Base-by-base conservation (phyloP, 257 asterid species). In the Nicotiana obtusifolia region DNA sequence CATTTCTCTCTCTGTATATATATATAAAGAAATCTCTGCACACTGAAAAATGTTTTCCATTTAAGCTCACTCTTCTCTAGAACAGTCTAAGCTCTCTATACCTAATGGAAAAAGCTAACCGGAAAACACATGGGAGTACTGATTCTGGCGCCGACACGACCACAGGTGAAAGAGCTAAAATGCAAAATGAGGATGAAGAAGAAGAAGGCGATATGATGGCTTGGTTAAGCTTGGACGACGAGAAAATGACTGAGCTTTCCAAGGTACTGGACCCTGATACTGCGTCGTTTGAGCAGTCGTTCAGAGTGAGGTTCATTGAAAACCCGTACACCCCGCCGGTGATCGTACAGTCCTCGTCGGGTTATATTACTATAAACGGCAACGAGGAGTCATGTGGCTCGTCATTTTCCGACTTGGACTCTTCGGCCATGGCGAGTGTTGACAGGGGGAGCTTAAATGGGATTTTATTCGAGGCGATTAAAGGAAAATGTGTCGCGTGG, bases 351-450 rank as follows among this genome's bases (percentile, higher is more conserved):
- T 84, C 92, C 0, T 90, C 91, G n/a, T 77, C 95, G 80, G 90
- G 85, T 41, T 91, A 86, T 89, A 88, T 92, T 80, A 92, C 97
- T 11, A 92, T 92, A 66, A 87, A 92, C 83, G 91, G 92, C 1
- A 92, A 92, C 85, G 97, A 92, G 86, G 95, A 88, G 88, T 85
- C 90, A 1, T 92, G 97, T 82, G 97, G 97, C 30, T 91, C 97
- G n/a, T 91, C 97, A n/a, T 92, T 89, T 82, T 89, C 93, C 33
- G 91, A 88, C 82, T 69, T 86, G 80, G 91, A 91, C 16, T 87
- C 95, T 13, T 88, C 97, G 75, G 87, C 91, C 33, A 92, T 92
- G 97, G 97, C 91, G 52, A 91, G 97, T 86, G 35, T 89, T 44
- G 92, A 92, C 84, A 86, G 78, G 88, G 88, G 95, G 13, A 83